These are phyloP conservation scores for Leishmania guyanensis DNA, from an alignment of 208 protist species.

Conservation along the genomic window DNA sequence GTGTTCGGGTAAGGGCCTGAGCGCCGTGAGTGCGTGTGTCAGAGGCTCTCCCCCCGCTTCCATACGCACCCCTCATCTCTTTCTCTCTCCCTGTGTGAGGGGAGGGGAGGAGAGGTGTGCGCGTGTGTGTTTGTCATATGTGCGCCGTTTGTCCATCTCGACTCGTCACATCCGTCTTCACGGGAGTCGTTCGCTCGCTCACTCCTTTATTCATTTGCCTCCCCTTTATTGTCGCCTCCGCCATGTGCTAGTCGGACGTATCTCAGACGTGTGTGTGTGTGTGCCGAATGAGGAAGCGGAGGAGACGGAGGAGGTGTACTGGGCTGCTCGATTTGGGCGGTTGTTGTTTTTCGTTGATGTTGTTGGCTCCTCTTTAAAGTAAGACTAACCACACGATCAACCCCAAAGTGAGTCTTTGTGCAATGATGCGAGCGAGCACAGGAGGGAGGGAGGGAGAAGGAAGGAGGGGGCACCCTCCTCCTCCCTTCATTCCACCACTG, in stretches of 20 bases:
- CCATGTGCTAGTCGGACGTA: background rate
- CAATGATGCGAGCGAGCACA: background rate
- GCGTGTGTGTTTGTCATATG: background rate
- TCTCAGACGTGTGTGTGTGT: background rate
- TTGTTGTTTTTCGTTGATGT: background rate
- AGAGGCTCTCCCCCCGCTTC: background rate
- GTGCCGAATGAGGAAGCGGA: background rate
- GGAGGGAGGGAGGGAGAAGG: background rate
- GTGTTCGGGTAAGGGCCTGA: background rate
- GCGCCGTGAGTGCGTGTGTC: background rate
- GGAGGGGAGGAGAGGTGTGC: background rate
- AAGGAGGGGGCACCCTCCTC: background rate
- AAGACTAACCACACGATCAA: too few relatives aligned
- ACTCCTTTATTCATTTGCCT: slow-evolving; percentile 8
- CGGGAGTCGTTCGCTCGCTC: background rate
- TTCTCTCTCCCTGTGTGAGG: too few relatives aligned
- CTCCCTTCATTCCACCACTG: background rate
- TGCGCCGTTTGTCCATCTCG: background rate
- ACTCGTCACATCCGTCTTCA: slow-evolving; percentile 1
- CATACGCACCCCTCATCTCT: background rate
- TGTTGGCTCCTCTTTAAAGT: too few relatives aligned
- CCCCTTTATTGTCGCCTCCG: background rate
- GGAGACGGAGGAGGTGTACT: background rate
- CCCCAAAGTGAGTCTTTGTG: too few relatives aligned
- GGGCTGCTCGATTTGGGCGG: background rate